Evolutionary conservation across 192 early-diverging fungal species (phyloP).

Genomic region (Coemansia umbellata): DNA sequence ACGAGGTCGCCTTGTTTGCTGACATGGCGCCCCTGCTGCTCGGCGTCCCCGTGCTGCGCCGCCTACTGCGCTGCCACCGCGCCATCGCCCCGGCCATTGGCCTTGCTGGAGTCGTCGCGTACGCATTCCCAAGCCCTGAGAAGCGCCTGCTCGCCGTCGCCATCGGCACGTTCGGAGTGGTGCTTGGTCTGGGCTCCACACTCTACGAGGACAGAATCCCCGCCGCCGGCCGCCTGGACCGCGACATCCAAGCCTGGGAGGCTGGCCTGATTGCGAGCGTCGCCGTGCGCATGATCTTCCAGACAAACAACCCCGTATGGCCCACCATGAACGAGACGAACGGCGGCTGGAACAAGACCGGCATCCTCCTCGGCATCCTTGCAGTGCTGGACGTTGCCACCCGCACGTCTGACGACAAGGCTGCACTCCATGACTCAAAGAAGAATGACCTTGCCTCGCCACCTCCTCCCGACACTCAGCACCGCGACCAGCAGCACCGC

Average conservation of each 20-base stretch:
- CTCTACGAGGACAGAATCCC: constrained; percentile 55
- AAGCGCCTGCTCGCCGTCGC: constrained; percentile 58
- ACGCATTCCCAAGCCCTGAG: constrained; percentile 55
- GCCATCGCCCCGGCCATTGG: constrained; percentile 57
- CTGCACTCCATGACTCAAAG: constrained; percentile 27
- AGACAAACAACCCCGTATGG: constrained; percentile 79
- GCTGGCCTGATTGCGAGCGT: constrained; percentile 66
- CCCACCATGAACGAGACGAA: constrained; percentile 71
- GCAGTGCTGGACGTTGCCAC: constrained; percentile 57
- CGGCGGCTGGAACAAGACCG: constrained; percentile 69
- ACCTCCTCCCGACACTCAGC: neutral
- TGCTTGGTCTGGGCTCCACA: constrained; percentile 55
- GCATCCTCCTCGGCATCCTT: constrained; percentile 58
- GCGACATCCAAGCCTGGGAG: constrained; percentile 60
- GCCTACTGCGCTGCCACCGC: constrained; percentile 52
- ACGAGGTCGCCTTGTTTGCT: constrained; percentile 66
- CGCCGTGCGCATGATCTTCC: constrained; percentile 70
- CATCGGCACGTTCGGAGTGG: constrained; percentile 55
- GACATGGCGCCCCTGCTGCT: constrained; percentile 58
- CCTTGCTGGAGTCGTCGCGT: constrained; percentile 62
- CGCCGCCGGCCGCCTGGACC: constrained; percentile 56
- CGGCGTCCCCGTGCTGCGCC: constrained; percentile 55
- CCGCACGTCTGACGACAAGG: constrained; percentile 29
- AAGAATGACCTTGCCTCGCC: constrained; percentile 22
- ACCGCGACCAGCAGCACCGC: neutral